A percentile compares a stretch with the other conserved stretches of the same genome.
These are phyloP conservation scores for Flammula alnicola DNA, from an alignment of 1,284 basidiomycete genomes.

Conservation along the genomic window DNA sequence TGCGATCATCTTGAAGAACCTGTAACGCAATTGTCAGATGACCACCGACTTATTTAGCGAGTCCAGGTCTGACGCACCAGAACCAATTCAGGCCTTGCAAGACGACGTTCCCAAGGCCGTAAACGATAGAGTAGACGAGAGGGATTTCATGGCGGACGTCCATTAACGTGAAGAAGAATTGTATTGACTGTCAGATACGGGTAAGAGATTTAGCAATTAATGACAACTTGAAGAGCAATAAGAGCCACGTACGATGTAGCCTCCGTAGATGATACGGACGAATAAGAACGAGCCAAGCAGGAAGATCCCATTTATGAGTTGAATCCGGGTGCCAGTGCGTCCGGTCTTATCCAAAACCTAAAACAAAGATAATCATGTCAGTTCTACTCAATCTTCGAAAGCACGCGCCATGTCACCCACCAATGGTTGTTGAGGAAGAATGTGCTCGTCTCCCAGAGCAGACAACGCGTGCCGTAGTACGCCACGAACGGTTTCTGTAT, in stretches of 20 bases:
- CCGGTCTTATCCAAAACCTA: constrained; percentile 79
- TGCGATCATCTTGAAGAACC: constrained; percentile 72
- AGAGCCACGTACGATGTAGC: constrained; percentile 53
- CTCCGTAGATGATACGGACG: constrained; percentile 68
- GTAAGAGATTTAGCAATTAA: too few relatives aligned
- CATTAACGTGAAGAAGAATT: constrained; percentile 62
- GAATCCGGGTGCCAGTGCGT: constrained; percentile 65
- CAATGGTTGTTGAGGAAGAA: constrained; percentile 81
- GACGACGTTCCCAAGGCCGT: constrained; percentile 58
- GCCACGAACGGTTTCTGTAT: constrained; percentile 71
- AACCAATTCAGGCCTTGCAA: constrained; percentile 72
- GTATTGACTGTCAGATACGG: constrained; percentile 54
- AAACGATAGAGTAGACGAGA: constrained; percentile 49
- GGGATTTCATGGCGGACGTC: constrained; percentile 54
- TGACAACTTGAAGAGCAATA: not conserved
- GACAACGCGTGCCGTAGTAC: constrained; percentile 71
- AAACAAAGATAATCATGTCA: constrained; percentile 10
- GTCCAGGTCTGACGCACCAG: constrained; percentile 73
- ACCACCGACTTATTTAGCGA: not conserved
- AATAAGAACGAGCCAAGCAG: constrained; percentile 68
- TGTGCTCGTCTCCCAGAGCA: constrained; percentile 81
- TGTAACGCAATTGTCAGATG: constrained; percentile 26
- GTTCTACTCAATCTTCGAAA: not conserved
- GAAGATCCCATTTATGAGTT: constrained; percentile 67
- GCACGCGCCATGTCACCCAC: constrained; percentile 38